Base-by-base conservation (phyloP, 2,329 filamentous ascomycete genomes). In the Microdochium trichocladiopsis region DNA sequence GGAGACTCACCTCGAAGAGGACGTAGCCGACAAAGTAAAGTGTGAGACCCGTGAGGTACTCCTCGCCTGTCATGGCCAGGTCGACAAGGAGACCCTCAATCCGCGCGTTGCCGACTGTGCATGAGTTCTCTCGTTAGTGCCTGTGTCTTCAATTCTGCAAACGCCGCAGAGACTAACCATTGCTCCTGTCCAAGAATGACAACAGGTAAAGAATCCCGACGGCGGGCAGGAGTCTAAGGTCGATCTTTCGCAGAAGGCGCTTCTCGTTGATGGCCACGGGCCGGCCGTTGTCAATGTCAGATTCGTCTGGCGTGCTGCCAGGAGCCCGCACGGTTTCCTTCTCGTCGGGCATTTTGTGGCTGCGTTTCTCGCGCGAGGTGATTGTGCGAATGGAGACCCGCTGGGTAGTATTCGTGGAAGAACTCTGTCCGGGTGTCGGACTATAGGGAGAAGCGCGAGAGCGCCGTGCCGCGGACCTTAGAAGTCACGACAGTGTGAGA, bases 21-120 rank as follows among this genome's bases (percentile, higher is more conserved):
- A 81, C 78, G 53, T 82, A 83, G 45, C 77, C 78, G 41, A 82
- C 69, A 60, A 88, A 88, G 63, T 86, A 88, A 0, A 88, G 63
- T 0, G 84, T 87, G 41, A 88, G 61, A 1, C 82, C 82, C 0
- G 79, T 84, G 1, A 87, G 70, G 53, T 88, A 88, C 57, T 86
- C 74, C 47, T 84, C 78, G 1, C 78, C 81, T 24, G 76, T 75
- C 68, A 82, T 82, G 47, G 74, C 51, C 3, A 82, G 56, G 57
- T 82, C 78, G 3, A 61, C 65, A 0, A 77, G 64, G 48, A 83
- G 70, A 25, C 79, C 79, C 56, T 83, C 79, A 18, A 83, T 74
- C 49, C 73, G 72, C 1, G 79, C 80, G 56, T 83, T 83, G 23
- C 78, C 79, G 21, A 83, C 78, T 86, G 25, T 45, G 61, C 63